Percentiles rank a stretch among this genome's conserved stretches.
Conservation (phyloP, 257 asterid species). For the Primulina huaijiensis region DNA sequence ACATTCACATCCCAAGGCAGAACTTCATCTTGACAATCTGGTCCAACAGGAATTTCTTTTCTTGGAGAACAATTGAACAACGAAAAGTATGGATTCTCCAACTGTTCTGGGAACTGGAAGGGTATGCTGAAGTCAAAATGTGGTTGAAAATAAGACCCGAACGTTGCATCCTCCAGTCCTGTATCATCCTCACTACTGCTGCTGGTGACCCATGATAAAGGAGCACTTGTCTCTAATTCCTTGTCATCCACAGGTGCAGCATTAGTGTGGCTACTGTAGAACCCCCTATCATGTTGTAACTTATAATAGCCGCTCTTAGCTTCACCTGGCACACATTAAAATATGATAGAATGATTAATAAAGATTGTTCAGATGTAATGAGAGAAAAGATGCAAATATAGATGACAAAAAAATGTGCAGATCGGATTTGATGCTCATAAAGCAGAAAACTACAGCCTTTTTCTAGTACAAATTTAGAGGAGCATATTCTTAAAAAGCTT, state of each 20-base stretch:
- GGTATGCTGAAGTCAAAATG: conserved; percentile 38
- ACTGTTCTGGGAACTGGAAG: conserved; percentile 30
- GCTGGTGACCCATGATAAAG: conserved; percentile 45
- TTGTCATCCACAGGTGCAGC: conserved; percentile 30
- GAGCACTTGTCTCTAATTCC: conserved; percentile 32
- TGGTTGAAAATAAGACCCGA: conserved; percentile 31
- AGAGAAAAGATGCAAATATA: neutral
- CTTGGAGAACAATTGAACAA: conserved; percentile 39
- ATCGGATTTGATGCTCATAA: too few relatives aligned
- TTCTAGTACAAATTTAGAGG: too few relatives aligned
- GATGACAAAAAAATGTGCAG: too few relatives aligned
- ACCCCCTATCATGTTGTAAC: conserved; percentile 20
- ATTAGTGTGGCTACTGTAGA: conserved; percentile 22
- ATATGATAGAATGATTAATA: conserved; percentile 10
- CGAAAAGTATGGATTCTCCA: conserved; percentile 38
- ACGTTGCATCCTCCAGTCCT: conserved; percentile 32
- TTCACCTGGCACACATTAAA: conserved; percentile 20
- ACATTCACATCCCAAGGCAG: conserved; percentile 33
- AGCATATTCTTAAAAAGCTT: neutral
- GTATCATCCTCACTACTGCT: conserved; percentile 46
- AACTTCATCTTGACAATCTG: conserved; percentile 42
- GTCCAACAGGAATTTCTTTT: conserved; percentile 65
- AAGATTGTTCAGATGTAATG: conserved; percentile 5
- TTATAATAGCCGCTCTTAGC: conserved; percentile 21
- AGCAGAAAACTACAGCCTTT: too few relatives aligned